Base-by-base conservation (phyloP, 1,284 basidiomycete genomes). In the Apiotrichum veenhuisii region DNA sequence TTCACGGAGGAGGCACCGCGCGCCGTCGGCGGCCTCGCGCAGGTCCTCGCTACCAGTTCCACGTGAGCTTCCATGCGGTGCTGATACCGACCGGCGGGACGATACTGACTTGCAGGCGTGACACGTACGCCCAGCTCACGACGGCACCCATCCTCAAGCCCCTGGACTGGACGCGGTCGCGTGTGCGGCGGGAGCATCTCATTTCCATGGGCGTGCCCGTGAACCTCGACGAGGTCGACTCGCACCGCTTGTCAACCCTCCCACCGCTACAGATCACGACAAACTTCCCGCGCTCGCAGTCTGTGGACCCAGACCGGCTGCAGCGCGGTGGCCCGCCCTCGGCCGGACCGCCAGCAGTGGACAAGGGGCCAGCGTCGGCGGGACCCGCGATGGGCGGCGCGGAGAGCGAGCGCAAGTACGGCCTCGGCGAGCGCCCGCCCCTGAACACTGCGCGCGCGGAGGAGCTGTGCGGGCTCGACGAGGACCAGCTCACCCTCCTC, bases 171-270 rank as follows among this genome's bases (percentile, higher is more conserved):
- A 91, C 86, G 54, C 85, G 91, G 42, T 93, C 91, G 50, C 84
- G 88, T 45, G 90, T 90, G 67, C 84, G 92, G 55, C 80, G 91
- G 49, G 89, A 92, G 68, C 90, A 95, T 66, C 81, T 96, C 42
- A 91, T 94, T 61, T 80, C 89, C 15, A 83, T 96, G 38, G 92
- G 93, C 36, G 86, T 96, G 48, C 92, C 92, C 5, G 88, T 96
- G 50, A 95, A 95, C 71, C 80, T 95, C 7, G 92, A 96, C 72
- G 92, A 96, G 78, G 44, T 92, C 43, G 89, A 91, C 2, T 85
- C 84, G 50, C 82, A 84, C 25, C 83, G 82, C 57, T 81, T 84
- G 26, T 87, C 86, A 61, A 79, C 85, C 2, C 79, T 93, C 27
- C 91, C 91, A 2, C 83, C 85, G 9, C 79, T 94, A 27, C 84